Conservation (phyloP, 495 filamentous ascomycete genomes). For the Xylaria nigripes region DNA sequence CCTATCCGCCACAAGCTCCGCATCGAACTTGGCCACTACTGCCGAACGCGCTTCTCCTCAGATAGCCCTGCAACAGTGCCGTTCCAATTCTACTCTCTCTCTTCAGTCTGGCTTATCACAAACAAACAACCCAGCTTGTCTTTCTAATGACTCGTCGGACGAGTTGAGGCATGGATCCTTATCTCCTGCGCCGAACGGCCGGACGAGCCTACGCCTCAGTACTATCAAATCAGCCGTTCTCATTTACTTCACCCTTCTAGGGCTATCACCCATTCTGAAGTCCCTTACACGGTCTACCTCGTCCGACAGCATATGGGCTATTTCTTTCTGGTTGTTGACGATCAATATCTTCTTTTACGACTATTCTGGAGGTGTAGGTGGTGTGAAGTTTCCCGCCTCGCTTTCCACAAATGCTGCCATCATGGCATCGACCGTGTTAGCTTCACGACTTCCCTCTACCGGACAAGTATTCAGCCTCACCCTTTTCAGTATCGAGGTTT, state of each 20-base stretch:
- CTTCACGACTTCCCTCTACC: conserved; percentile 76
- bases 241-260: conserved; percentile 86
- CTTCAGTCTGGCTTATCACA: conserved; percentile 31
- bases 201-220: conserved; percentile 33
- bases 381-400: conserved; percentile 62
- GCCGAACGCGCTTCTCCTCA: conserved; percentile 20
- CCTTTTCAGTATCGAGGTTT: conserved; percentile 93
- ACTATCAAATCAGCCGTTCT: conserved; percentile 80
- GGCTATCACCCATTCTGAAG: conserved; percentile 88
- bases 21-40: conserved; percentile 26
- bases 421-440: conserved; percentile 89
- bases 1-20: conserved; percentile 34
- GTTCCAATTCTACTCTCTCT: conserved; percentile 30
- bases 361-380: conserved; percentile 60
- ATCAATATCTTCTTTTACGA: conserved; percentile 98
- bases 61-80: conserved; percentile 13
- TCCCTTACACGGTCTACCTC: conserved; percentile 86
- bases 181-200: conserved; percentile 21
- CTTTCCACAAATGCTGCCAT: conserved; percentile 91
- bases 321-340: conserved; percentile 83
- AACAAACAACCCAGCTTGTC: conserved; percentile 19
- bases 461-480: conserved; percentile 94
- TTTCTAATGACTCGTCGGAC: conserved; percentile 19
- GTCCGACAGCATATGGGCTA: conserved; percentile 90
- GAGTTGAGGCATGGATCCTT: conserved; percentile 15